phyloP scores from a whole-genome alignment of 352 stramenopile genomes.

The Phytophthora multivora region DNA sequence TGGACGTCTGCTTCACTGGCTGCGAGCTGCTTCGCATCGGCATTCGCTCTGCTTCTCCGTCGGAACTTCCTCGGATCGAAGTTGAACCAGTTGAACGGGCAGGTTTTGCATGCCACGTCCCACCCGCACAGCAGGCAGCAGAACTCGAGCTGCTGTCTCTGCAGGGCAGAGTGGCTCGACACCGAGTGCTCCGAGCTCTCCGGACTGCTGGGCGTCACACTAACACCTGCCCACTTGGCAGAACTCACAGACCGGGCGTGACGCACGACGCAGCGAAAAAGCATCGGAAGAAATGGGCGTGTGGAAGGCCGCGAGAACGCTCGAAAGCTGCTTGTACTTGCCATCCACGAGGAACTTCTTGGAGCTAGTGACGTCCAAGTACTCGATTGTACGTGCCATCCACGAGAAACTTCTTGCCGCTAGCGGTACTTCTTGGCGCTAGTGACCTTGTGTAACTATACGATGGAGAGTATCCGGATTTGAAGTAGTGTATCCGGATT shows the following conservation, averaged over 20 bases:
- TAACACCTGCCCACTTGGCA: conserved; percentile 1
- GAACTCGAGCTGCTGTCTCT: conserved; percentile 66
- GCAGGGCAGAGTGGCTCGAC: conserved; percentile 36
- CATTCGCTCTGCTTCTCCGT: conserved; percentile 1
- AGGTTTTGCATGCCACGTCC: conserved; percentile 63
- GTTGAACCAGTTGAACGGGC: conserved; percentile 69
- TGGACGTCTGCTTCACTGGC: conserved; percentile 18
- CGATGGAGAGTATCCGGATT: too few species aligned
- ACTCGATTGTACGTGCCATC: conserved; percentile 50
- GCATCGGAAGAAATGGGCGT: conserved; percentile 4
- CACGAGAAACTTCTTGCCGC: too few species aligned
- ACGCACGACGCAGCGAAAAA: conserved; percentile 10
- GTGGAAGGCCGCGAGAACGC: conserved; percentile 65
- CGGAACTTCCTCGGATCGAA: conserved; percentile 60
- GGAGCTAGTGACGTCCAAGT: conserved; percentile 76
- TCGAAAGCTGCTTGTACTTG: conserved; percentile 54
- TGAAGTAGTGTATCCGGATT: too few species aligned
- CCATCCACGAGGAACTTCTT: conserved; percentile 61
- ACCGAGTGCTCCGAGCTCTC: conserved; percentile 12
- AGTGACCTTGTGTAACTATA: too few species aligned
- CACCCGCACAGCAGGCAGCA: conserved; percentile 73
- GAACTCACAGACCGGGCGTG: conserved; percentile 1
- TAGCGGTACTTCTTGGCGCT: too few species aligned
- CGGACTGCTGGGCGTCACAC: conserved; percentile 7
- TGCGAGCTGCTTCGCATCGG: conserved; percentile 4